Evolutionary conservation across 495 filamentous ascomycete species (phyloP), one percentile per base, ranked within the genome.

Genomic region (Pseudevernia furfuracea): DNA sequence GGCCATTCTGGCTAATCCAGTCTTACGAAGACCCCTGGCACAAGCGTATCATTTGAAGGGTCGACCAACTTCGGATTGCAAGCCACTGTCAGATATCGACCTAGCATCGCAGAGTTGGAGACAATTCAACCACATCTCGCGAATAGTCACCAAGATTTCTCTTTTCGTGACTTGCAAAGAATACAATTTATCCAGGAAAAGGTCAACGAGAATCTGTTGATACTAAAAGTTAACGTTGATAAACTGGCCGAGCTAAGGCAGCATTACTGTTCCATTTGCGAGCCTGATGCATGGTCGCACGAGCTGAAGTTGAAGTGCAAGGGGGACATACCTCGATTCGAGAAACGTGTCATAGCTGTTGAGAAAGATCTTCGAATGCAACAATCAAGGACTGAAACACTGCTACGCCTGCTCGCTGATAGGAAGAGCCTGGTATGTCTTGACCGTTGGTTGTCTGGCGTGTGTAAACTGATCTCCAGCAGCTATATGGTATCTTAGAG

Each of bases 141-240:
- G 10, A 32, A 23, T 32, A 44, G 36, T 15, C 32, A 19, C 17
- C 60, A 49, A 19, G 61, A 69, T 2, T 75, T 78, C 64, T 69
- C 71, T 21, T 76, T 78, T 63, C 59, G 59, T 34, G 72, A 77
- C 55, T 67, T 79, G 21, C 78, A 81, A 61, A 55, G 66, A 49
- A 67, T 78, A 28, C 77, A 76, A 61, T 65, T 65, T n/a, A 68
- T 74, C 37, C 73, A 77, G 56, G 74, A 79, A 23, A 75, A 76
- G 62, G 66, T 70, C 21, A 74, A 76, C n/a, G 72, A 76, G 65
- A 69, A 73, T 2, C 57, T 73, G 4, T 46, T 77, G 11, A 70
- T 75, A 6, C 58, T 80, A 1, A 71, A 74, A 53, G 56, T 74
- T 28, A 78, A 79, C 65, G 67, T 68, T 23, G 69, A 73, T 43